A percentile compares a stretch with the other conserved stretches of the same genome.
Evolutionary conservation across 257 asterid species (phyloP).

Genomic region (Solanum pennellii): DNA sequence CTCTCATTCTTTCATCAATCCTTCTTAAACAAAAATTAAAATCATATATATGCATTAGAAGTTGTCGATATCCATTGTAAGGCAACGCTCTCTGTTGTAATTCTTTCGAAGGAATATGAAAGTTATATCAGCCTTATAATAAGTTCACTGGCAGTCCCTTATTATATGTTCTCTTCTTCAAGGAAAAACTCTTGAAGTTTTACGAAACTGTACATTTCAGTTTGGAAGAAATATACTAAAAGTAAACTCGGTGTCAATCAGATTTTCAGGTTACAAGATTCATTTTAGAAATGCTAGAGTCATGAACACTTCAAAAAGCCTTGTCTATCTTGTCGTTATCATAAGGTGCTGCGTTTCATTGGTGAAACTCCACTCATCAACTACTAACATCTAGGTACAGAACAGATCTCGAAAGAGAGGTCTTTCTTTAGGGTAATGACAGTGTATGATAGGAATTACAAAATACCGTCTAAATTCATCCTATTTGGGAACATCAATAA

Average conservation of each 20-base stretch:
- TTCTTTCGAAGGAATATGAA: not conserved
- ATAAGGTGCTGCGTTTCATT: not conserved
- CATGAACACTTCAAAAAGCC: not conserved
- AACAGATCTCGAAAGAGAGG: not conserved
- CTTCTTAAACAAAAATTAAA: not conserved
- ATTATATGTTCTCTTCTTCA: not conserved
- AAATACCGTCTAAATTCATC: not conserved
- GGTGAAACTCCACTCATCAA: not conserved
- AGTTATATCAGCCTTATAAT: not conserved
- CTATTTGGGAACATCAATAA: not conserved
- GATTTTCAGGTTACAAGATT: not conserved
- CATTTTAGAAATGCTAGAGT: not conserved
- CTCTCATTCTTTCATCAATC: not conserved
- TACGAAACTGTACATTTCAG: not conserved
- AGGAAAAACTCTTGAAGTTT: not conserved
- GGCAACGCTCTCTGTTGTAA: not conserved
- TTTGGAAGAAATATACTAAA: not conserved
- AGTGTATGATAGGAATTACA: not conserved
- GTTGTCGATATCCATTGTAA: not conserved
- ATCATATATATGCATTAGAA: not conserved
- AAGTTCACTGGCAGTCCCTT: not conserved
- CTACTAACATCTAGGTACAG: not conserved
- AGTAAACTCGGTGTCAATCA: not conserved
- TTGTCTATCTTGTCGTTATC: not conserved
- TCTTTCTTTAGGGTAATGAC: not conserved